phyloP scores from a whole-genome alignment of 176 grass and related monocot genomes.

The Eragrostis curvula region DNA sequence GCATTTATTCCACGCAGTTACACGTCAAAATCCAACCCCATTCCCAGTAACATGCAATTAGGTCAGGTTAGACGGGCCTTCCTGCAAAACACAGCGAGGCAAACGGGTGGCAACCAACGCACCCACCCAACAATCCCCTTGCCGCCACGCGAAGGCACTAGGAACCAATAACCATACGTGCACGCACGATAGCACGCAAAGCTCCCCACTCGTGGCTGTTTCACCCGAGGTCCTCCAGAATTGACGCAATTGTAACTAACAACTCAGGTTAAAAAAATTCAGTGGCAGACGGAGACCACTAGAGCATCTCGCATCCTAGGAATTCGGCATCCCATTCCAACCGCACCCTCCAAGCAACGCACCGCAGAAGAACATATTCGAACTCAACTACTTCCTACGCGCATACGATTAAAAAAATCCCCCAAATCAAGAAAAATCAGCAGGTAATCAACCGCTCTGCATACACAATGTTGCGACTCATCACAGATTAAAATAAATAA shows the following conservation, averaged over 20 bases:
- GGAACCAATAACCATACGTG: constrained; percentile 6
- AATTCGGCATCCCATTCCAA: not conserved
- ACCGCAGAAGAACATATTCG: not conserved
- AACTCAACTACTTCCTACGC: not conserved
- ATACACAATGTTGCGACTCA: not conserved
- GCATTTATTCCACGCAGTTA: not conserved
- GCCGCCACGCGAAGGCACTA: constrained; percentile 8
- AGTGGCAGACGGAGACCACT: not conserved
- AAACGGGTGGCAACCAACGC: not conserved
- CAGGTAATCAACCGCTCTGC: not conserved
- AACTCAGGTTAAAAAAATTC: not conserved
- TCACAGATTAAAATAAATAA: not conserved
- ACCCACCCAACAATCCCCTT: not conserved
- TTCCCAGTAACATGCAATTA: not conserved
- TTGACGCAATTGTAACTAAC: not conserved
- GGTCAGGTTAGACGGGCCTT: not conserved
- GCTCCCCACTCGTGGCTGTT: not conserved
- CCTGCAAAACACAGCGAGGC: not conserved
- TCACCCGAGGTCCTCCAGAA: not conserved
- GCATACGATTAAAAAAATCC: not conserved
- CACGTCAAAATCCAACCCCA: not conserved
- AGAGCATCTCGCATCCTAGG: not conserved
- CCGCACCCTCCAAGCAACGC: not conserved
- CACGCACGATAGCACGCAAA: constrained; percentile 30
- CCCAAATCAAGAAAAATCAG: not conserved